These are phyloP conservation scores for Claviceps sp. DNA, from an alignment of 2,329 filamentous ascomycete species.

Conservation along the genomic window DNA sequence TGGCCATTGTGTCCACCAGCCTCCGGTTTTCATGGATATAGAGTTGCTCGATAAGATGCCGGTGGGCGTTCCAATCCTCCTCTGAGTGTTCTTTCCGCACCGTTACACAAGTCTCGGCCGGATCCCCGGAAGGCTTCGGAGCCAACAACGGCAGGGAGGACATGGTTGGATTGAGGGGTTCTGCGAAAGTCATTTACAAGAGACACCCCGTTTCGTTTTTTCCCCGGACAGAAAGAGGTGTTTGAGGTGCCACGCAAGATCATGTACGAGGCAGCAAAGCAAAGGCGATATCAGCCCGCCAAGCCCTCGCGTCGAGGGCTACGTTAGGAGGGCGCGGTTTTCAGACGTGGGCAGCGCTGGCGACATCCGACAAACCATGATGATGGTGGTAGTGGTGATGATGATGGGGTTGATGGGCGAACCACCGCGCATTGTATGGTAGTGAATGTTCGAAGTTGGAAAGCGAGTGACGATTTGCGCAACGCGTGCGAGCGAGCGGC, in stretches of 20 bases:
- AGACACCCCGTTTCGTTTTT: not conserved
- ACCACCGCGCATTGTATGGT: not conserved
- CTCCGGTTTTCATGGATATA: conserved; percentile 24
- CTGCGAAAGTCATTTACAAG: too few relatives aligned
- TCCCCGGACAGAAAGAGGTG: not conserved
- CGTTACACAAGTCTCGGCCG: conserved; percentile 10
- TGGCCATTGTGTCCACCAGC: conserved; percentile 23
- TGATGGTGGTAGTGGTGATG: not conserved
- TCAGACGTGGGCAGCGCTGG: not conserved
- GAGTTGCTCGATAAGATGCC: conserved; percentile 18
- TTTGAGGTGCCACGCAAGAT: not conserved
- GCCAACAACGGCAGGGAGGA: conserved; percentile 19
- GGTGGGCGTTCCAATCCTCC: conserved; percentile 21
- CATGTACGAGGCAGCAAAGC: not conserved
- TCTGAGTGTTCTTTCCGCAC: conserved; percentile 22
- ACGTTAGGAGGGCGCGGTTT: not conserved
- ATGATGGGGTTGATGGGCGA: not conserved
- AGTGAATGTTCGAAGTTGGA: not conserved
- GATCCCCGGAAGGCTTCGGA: conserved; percentile 19
- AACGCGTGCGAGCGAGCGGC: not conserved
- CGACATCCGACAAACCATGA: not conserved
- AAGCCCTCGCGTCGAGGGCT: not conserved
- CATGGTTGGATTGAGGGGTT: conserved; percentile 2
- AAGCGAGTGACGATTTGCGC: too few relatives aligned
- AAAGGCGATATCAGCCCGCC: not conserved